phyloP scores from a whole-genome alignment of 306 rosid genomes.

The Acacia crassicarpa region DNA sequence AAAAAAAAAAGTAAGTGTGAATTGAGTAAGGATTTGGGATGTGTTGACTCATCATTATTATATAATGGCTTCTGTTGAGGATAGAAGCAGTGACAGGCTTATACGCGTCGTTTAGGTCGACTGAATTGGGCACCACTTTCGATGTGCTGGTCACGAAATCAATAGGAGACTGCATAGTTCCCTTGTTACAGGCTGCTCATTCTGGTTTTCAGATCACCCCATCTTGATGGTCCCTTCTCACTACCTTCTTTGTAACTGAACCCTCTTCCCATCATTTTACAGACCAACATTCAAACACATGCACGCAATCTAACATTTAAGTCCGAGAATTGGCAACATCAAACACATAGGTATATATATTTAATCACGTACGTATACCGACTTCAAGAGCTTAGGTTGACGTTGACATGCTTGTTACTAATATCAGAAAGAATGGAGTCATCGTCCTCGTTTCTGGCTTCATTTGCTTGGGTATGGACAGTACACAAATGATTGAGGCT shows the following conservation, averaged over 20 bases:
- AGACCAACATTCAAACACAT: no score
- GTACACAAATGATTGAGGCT: background rate
- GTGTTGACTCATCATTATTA: slow-evolving; percentile 38
- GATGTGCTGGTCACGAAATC: slow-evolving; percentile 39
- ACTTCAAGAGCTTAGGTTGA: slow-evolving; percentile 41
- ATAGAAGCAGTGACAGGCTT: slow-evolving; percentile 45
- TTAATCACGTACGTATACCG: slow-evolving; percentile 32
- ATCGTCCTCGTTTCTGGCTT: slow-evolving; percentile 22
- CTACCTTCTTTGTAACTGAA: slow-evolving; percentile 46
- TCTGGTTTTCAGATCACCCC: slow-evolving; percentile 57
- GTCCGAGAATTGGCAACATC: background rate
- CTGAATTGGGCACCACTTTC: slow-evolving; percentile 28
- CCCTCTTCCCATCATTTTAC: slow-evolving; percentile 21
- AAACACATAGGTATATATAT: background rate
- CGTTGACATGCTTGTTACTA: slow-evolving; percentile 20
- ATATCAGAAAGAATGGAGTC: slow-evolving; percentile 22
- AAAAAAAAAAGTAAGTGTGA: background rate
- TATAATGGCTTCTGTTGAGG: slow-evolving; percentile 54
- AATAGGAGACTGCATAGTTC: slow-evolving; percentile 64
- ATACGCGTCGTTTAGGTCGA: slow-evolving; percentile 35
- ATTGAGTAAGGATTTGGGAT: background rate
- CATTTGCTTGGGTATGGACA: slow-evolving; percentile 29
- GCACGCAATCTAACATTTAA: background rate
- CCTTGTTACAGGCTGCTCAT: slow-evolving; percentile 55
- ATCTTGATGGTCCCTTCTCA: slow-evolving; percentile 49